phyloP scores from a whole-genome alignment of 1,139 yeast genomes.

The Scheffersomyces stambukii region DNA sequence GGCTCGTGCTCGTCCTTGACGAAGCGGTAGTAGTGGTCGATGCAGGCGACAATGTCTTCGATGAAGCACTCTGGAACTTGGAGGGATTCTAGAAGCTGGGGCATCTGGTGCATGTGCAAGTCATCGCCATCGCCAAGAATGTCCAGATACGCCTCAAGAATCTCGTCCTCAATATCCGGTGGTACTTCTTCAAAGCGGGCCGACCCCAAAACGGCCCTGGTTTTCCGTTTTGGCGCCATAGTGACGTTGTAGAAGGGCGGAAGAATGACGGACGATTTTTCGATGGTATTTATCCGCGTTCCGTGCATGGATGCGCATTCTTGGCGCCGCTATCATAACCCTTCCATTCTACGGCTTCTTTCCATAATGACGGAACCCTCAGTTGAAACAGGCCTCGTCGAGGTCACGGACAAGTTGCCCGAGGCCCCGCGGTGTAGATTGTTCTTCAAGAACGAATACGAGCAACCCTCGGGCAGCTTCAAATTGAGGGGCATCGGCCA shows the following conservation, averaged over 20 bases:
- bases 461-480: conserved; percentile 41
- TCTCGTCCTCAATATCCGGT: conserved; percentile 25
- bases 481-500: conserved; percentile 39
- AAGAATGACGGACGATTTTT: not conserved
- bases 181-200: conserved; percentile 9
- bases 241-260: conserved; percentile 1
- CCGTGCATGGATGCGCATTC: no score
- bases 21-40: conserved; percentile 33
- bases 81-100: conserved; percentile 20
- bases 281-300: no score
- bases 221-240: conserved; percentile 7
- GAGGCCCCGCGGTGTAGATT: conserved; percentile 43
- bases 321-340: no score
- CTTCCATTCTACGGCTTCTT: no score
- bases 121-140: conserved; percentile 19
- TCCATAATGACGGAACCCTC: no score
- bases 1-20: conserved; percentile 12
- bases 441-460: conserved; percentile 34
- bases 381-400: conserved; percentile 23
- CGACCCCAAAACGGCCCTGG: conserved; percentile 5
- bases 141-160: conserved; percentile 22
- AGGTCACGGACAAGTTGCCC: conserved; percentile 26
- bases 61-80: conserved; percentile 31
- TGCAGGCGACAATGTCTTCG: conserved; percentile 27
- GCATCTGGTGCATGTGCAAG: conserved; percentile 24